These are phyloP conservation scores for Punica granatum DNA, from an alignment of 345 rosid genomes.

Conservation along the genomic window DNA sequence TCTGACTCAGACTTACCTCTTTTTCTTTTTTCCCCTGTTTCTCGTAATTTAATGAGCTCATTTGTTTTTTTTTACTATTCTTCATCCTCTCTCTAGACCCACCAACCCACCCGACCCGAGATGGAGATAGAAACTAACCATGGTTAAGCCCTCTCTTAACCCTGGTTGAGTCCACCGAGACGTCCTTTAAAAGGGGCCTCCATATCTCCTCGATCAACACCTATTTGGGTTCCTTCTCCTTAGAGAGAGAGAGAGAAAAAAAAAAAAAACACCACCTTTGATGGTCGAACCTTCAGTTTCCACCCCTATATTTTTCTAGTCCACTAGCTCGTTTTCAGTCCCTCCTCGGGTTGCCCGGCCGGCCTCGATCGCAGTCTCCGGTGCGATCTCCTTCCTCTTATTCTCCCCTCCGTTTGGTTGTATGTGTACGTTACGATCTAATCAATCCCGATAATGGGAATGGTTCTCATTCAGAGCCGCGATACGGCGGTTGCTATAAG, in stretches of 20 bases:
- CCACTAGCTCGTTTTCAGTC: not conserved
- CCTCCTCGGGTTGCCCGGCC: not conserved
- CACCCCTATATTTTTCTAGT: not conserved
- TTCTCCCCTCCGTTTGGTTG: not conserved
- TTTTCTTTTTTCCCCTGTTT: not conserved
- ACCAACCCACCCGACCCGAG: conserved; percentile 6
- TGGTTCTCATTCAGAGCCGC: not conserved
- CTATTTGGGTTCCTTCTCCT: not conserved
- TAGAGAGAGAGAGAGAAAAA: too few species aligned
- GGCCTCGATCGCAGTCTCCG: not conserved
- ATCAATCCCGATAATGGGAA: not conserved
- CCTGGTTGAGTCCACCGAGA: conserved; percentile 9
- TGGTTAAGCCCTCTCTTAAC: conserved; percentile 12
- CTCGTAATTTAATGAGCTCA: not conserved
- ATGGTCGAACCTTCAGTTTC: not conserved
- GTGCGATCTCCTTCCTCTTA: not conserved
- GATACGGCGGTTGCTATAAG: too few species aligned
- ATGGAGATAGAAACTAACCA: conserved; percentile 28
- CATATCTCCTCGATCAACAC: not conserved
- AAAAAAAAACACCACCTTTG: not conserved
- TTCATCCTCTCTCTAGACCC: not conserved
- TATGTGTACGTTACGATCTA: too few species aligned
- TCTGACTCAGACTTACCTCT: not conserved
- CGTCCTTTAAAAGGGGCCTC: conserved; percentile 3
- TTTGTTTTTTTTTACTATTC: not conserved